phyloP scores from a whole-genome alignment of 768 basidiomycete species.

The Agaricus subrufescens region DNA sequence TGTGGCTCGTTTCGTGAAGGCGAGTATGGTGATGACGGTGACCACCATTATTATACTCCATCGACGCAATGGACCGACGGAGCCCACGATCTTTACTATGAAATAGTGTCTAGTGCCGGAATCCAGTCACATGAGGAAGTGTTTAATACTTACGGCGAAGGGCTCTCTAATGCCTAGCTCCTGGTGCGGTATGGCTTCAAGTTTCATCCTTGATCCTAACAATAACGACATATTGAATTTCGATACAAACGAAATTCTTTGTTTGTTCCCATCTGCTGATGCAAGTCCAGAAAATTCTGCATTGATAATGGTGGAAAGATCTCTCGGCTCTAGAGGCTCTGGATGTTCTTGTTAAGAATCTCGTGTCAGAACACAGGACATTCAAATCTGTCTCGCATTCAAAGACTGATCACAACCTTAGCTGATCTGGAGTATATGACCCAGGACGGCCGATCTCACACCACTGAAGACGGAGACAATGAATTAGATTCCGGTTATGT shows the following conservation, averaged over 20 bases:
- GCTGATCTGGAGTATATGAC: conserved; percentile 2
- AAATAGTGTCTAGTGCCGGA: conserved; percentile 61
- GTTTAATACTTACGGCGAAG: conserved; percentile 77
- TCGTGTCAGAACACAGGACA: background rate
- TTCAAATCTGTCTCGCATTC: background rate
- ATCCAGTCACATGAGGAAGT: conserved; percentile 51
- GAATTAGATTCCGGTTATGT: background rate
- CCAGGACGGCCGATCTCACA: background rate
- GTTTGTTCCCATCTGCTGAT: conserved; percentile 7
- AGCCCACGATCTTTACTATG: conserved; percentile 39
- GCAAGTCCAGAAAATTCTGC: conserved; percentile 17
- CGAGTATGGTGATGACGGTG: conserved; percentile 48
- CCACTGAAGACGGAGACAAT: background rate
- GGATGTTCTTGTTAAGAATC: conserved; percentile 28
- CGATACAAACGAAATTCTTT: conserved; percentile 27
- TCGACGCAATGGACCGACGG: conserved; percentile 4
- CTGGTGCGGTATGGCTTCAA: conserved; percentile 66
- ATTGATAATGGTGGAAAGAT: conserved; percentile 49
- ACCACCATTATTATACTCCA: background rate
- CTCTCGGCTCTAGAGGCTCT: conserved; percentile 44
- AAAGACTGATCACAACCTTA: background rate
- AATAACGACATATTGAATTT: conserved; percentile 56
- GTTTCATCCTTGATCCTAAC: conserved; percentile 55
- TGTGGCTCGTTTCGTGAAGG: conserved; percentile 72
- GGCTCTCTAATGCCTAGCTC: conserved; percentile 60